Conservation (phyloP, 208 protist genomes). For the Herpetomonas samuelpessoai region DNA sequence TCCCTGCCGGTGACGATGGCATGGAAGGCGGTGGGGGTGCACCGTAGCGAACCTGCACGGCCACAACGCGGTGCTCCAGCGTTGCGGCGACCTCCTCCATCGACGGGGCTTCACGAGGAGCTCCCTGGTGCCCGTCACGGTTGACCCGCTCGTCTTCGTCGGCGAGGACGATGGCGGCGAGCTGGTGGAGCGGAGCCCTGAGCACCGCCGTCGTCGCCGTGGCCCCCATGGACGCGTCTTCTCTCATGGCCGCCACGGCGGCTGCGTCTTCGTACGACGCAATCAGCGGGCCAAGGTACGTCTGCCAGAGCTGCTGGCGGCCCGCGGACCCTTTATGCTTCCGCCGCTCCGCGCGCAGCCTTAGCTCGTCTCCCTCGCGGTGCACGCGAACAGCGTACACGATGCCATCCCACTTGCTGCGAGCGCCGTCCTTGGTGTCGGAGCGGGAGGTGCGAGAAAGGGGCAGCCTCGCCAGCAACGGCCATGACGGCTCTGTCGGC, state of each 20-base stretch:
- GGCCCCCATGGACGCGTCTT: not conserved
- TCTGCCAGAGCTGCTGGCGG: conserved; percentile 55
- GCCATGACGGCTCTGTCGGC: not conserved
- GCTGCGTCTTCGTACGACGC: conserved; percentile 24
- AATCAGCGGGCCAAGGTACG: conserved; percentile 59
- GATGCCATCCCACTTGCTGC: conserved; percentile 19
- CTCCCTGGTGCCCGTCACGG: not conserved
- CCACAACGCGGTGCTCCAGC: conserved; percentile 74
- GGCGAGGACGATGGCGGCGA: conserved; percentile 26
- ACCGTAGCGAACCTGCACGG: conserved; percentile 70
- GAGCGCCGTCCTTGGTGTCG: not conserved
- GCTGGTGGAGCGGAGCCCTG: conserved; percentile 16
- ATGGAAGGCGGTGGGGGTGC: too few species aligned
- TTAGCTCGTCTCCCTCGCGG: conserved; percentile 19
- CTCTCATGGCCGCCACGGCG: not conserved
- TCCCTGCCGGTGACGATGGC: not conserved
- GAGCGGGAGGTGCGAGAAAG: conserved; percentile 16
- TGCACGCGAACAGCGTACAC: conserved; percentile 40
- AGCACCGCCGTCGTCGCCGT: conserved; percentile 26
- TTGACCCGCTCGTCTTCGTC: conserved; percentile 14
- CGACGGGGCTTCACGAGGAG: conserved; percentile 6
- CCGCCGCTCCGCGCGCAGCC: conserved; percentile 7
- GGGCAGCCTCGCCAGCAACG: conserved; percentile 42
- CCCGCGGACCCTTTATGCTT: conserved; percentile 47
- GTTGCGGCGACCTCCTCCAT: conserved; percentile 44